These are phyloP conservation scores for Cutaneotrichosporon cutaneum DNA, from an alignment of 1,284 basidiomycete species.

Conservation along the genomic window DNA sequence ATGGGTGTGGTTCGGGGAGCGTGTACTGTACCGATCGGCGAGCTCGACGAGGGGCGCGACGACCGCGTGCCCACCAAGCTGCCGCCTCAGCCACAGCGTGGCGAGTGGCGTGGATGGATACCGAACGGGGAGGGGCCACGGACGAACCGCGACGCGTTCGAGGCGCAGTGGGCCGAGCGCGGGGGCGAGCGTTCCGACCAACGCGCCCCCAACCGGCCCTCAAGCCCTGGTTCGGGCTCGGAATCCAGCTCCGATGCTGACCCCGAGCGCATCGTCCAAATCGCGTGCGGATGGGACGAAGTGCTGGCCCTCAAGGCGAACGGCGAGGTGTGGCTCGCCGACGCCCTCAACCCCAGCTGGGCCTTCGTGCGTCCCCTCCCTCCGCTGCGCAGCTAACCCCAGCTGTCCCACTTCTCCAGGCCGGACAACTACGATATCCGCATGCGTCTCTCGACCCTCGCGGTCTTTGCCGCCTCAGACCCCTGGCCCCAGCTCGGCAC, in stretches of 20 bases:
- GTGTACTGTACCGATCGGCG: not conserved
- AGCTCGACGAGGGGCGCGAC: not conserved
- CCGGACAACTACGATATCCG: slow-evolving; percentile 2
- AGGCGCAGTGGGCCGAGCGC: not conserved
- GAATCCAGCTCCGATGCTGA: not conserved
- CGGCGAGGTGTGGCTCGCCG: slow-evolving; percentile 48
- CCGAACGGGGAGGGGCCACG: not conserved
- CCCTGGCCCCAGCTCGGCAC: not conserved
- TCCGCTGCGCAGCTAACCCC: not conserved
- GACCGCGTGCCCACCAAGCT: not conserved
- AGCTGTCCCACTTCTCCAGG: slow-evolving; percentile 3
- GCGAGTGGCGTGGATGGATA: not conserved
- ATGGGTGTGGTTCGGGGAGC: not conserved
- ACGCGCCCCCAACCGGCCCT: no score
- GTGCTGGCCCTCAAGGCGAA: slow-evolving; percentile 67
- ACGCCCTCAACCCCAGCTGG: slow-evolving; percentile 5
- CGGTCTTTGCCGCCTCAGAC: not conserved
- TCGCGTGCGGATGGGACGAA: slow-evolving; percentile 67
- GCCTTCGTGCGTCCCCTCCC: slow-evolving; percentile 38
- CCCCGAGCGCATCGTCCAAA: slow-evolving; percentile 61
- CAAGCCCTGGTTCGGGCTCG: no score
- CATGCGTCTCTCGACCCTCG: not conserved
- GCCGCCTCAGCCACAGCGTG: not conserved
- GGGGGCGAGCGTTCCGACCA: not conserved
- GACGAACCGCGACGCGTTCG: not conserved